Conservation (phyloP, 75 land plant genomes). For the Gnetum montanum region DNA sequence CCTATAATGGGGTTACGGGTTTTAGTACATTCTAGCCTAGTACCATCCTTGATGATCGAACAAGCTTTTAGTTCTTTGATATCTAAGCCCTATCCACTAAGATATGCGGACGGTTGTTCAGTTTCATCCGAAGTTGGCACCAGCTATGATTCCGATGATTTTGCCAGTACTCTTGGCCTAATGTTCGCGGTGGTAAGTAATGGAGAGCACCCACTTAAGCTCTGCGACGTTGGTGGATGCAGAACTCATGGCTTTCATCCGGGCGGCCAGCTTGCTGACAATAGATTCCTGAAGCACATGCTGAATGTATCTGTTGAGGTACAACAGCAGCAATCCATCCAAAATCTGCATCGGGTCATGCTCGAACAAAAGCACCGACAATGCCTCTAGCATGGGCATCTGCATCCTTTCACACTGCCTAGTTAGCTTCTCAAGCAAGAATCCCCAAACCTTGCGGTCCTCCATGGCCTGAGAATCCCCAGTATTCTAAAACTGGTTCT, state of each 20-base stretch:
- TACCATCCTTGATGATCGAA: too few relatives aligned
- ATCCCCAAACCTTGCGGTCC: too few relatives aligned
- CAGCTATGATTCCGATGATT: slow-evolving; percentile 56
- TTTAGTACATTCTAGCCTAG: too few relatives aligned
- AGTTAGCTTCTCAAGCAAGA: too few relatives aligned
- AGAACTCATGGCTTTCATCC: slow-evolving; percentile 63
- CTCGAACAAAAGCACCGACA: too few relatives aligned
- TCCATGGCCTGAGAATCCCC: too few relatives aligned
- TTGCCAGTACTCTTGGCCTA: slow-evolving; percentile 72
- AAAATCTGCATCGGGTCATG: slow-evolving; percentile 67
- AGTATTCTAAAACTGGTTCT: too few relatives aligned
- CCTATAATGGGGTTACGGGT: too few relatives aligned
- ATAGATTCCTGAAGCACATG: slow-evolving; percentile 60
- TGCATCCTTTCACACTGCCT: too few relatives aligned
- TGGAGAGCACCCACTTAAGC: slow-evolving; percentile 35
- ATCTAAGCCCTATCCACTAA: neutral
- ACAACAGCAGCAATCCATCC: slow-evolving; percentile 58
- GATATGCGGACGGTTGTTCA: neutral
- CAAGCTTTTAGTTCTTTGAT: too few relatives aligned
- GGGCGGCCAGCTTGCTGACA: slow-evolving; percentile 54
- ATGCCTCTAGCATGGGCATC: too few relatives aligned
- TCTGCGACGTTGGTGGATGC: slow-evolving; percentile 56
- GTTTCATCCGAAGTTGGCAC: slow-evolving; percentile 17
- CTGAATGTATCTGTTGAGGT: slow-evolving; percentile 55
- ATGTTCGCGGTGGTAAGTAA: slow-evolving; percentile 40